Base-by-base conservation (phyloP, 2,329 filamentous ascomycete genomes). In the Alternaria atra region DNA sequence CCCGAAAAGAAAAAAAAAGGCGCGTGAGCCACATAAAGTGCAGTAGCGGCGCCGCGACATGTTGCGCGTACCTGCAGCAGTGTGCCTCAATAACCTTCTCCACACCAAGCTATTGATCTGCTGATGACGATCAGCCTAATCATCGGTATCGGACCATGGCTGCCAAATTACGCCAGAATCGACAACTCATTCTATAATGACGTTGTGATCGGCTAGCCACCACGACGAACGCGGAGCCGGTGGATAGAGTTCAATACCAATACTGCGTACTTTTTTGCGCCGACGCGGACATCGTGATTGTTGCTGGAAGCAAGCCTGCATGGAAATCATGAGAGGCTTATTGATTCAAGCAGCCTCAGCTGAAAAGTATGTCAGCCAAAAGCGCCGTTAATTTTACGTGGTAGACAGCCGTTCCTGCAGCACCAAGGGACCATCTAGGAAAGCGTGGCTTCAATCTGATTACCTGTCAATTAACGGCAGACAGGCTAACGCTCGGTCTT, bases 51-150 rank as follows among this genome's bases (percentile, higher is more conserved):
- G 57, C 29, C 37, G 61, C 67, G 61, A 67, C 52, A 54, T 60
- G 54, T 57, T 65, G 61, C 70, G 70, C 70, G 74, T 76, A 75
- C 74, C 73, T 77, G 74, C 74, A 74, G 61, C 69, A 68, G 67
- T 62, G 66, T 69, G 51, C 61, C 54, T 58, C 55, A 52, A 52
- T 35, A 23, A 25, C 37, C 27, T 43, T 34, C 52, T 47, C 47
- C 58, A 46, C 43, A 37, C 30, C 25, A 29, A 42, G 32, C 46
- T 50, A 55, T 47, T 39, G 47, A 61, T 50, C 58, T 53, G 23
- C 48, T 52, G 48, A 61, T 39, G 47, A 50, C 54, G 51, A 60
- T 50, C 34, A 35, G 17, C 32, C 12, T 29, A 27, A 35, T 30
- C 37, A 12, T 48, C 17, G 6, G 37, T 43, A 12, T 47, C 23